These are phyloP conservation scores for Diaporthe sp. DNA, from an alignment of 2,329 filamentous ascomycete species.

Conservation along the genomic window DNA sequence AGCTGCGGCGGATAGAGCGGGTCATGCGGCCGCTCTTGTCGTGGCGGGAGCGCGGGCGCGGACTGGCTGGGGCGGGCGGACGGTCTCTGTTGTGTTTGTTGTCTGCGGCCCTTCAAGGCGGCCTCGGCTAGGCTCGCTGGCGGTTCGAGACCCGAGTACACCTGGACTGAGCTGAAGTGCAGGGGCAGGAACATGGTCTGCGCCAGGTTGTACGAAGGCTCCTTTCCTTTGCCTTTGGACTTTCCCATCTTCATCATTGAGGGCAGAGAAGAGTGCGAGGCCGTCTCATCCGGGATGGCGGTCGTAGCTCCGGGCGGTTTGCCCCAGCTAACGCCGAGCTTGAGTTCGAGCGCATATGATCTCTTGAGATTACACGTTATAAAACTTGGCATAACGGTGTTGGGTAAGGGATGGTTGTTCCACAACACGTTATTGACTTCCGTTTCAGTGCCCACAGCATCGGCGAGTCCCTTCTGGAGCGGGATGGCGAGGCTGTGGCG, in stretches of 20 bases:
- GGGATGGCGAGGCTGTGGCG: constrained; percentile 79
- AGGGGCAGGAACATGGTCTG: constrained; percentile 86
- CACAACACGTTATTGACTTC: constrained; percentile 80
- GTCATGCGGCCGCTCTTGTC: constrained; percentile 53
- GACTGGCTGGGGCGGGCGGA: constrained; percentile 52
- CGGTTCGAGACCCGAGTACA: constrained; percentile 91
- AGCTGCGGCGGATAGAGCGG: constrained; percentile 73
- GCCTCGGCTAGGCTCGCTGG: constrained; percentile 82
- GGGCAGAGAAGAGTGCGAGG: constrained; percentile 40
- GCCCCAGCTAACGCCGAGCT: constrained; percentile 83
- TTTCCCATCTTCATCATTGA: constrained; percentile 31
- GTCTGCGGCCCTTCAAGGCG: constrained; percentile 48
- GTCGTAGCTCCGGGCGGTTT: constrained; percentile 56
- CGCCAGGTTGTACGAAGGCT: constrained; percentile 56
- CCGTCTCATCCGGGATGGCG: constrained; percentile 37
- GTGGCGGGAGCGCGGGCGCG: constrained; percentile 45
- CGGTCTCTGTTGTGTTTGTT: constrained; percentile 40
- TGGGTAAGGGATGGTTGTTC: constrained; percentile 80
- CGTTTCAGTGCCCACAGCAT: constrained; percentile 75
- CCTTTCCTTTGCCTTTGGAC: constrained; percentile 54
- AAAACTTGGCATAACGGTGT: constrained; percentile 89
- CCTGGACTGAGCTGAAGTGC: constrained; percentile 78
- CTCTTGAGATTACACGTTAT: constrained; percentile 89
- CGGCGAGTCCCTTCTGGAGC: constrained; percentile 70
- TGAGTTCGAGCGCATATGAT: constrained; percentile 86